phyloP scores from a whole-genome alignment of 2,329 filamentous ascomycete genomes.

The Trichoderma sp. region DNA sequence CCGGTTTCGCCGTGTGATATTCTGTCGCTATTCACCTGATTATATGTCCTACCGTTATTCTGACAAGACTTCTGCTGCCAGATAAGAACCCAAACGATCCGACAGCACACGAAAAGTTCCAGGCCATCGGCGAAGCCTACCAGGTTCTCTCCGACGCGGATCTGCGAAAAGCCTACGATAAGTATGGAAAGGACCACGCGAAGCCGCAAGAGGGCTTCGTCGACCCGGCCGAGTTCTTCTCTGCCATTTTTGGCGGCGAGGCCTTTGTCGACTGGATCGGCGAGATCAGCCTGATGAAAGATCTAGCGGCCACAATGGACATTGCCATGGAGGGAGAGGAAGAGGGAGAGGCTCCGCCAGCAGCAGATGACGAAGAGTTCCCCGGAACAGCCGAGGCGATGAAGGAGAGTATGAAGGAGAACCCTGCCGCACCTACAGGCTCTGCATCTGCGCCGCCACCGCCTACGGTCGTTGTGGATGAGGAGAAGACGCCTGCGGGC shows the following conservation, averaged over 20 bases:
- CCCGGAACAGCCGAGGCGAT: constrained; percentile 61
- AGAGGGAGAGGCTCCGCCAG: constrained; percentile 54
- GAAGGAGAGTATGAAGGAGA: constrained; percentile 57
- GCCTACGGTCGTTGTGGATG: constrained; percentile 48
- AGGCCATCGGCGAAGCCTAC: constrained; percentile 76
- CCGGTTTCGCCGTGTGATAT: neutral
- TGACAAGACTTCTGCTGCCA: constrained; percentile 39
- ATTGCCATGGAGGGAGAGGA: constrained; percentile 81
- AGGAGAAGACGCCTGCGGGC: constrained; percentile 40
- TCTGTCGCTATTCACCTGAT: neutral
- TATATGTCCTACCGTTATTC: neutral
- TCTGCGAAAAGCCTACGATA: constrained; percentile 90
- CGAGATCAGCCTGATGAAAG: constrained; percentile 98
- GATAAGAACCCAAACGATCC: constrained; percentile 99
- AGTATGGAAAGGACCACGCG: constrained; percentile 93
- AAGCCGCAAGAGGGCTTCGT: constrained; percentile 90
- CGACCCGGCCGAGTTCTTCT: constrained; percentile 97
- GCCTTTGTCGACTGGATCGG: constrained; percentile 96
- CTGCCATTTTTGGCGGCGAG: constrained; percentile 96
- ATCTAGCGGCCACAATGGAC: constrained; percentile 97
- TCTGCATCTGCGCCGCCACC: constrained; percentile 34
- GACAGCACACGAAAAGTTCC: constrained; percentile 90
- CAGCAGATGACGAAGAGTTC: constrained; percentile 58
- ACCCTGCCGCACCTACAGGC: constrained; percentile 5
- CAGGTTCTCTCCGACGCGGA: constrained; percentile 86